Evolutionary conservation across 257 asterid species (phyloP).

Genomic region (Petunia secreta): DNA sequence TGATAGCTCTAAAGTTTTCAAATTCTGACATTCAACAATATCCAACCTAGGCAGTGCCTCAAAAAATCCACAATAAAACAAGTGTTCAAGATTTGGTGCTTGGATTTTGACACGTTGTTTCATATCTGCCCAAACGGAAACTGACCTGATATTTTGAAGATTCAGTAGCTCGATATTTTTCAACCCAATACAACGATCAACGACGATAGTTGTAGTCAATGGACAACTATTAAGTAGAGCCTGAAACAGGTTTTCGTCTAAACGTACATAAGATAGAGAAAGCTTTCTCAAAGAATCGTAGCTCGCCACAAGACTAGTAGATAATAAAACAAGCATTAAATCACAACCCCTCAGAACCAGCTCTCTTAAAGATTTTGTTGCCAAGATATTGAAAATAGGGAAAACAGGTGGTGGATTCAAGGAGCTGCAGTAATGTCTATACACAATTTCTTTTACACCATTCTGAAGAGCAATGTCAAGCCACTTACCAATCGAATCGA

Average conservation of each 20-base stretch:
- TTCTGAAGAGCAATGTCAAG: neutral
- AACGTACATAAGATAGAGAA: neutral
- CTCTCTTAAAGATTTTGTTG: neutral
- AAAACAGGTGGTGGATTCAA: neutral
- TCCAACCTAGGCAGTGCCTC: neutral
- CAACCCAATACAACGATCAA: neutral
- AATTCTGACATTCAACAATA: neutral
- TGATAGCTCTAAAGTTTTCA: neutral
- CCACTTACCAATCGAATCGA: neutral
- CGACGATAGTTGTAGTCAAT: neutral
- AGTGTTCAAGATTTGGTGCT: neutral
- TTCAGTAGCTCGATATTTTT: neutral
- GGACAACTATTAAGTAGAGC: neutral
- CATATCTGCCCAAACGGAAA: neutral
- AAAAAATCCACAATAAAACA: neutral
- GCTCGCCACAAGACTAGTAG: neutral
- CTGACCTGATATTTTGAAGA: neutral
- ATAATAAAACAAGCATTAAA: neutral
- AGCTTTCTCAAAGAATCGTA: neutral
- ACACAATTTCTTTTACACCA: neutral
- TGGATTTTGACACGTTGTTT: neutral
- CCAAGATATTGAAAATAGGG: neutral
- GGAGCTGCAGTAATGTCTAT: neutral
- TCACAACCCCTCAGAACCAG: neutral
- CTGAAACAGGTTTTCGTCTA: neutral